These are phyloP conservation scores for Turritis glabra DNA, from an alignment of 345 rosid genomes.

Conservation along the genomic window DNA sequence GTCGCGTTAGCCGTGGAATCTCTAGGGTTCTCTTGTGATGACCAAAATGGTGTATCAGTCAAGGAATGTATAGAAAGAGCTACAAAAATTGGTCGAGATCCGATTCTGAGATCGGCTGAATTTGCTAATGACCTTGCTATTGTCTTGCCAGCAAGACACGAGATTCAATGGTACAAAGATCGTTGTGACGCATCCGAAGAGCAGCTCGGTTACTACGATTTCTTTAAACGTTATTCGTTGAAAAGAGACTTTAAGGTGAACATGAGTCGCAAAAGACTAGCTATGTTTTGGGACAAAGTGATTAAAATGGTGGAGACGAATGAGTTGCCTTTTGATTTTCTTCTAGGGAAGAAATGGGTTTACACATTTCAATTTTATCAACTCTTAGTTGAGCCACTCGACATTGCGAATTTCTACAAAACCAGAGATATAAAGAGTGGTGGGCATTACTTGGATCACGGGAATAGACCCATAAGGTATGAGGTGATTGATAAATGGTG, in stretches of 20 bases:
- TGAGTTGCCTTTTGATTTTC: constrained; percentile 68
- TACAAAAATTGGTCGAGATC: constrained; percentile 47
- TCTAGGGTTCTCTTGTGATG: constrained; percentile 50
- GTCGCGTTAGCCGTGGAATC: constrained; percentile 67
- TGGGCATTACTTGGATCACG: constrained; percentile 53
- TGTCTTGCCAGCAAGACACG: constrained; percentile 50
- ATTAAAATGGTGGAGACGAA: constrained; percentile 63
- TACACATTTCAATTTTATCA: constrained; percentile 61
- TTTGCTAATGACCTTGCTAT: constrained; percentile 53
- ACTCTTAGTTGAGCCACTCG: constrained; percentile 78
- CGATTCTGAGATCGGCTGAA: constrained; percentile 50
- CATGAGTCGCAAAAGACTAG: constrained; percentile 65
- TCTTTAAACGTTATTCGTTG: constrained; percentile 55
- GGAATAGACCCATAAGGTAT: constrained; percentile 71
- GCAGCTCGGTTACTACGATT: constrained; percentile 71
- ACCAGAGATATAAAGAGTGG: constrained; percentile 36
- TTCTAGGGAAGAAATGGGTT: constrained; percentile 57
- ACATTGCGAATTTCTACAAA: constrained; percentile 67
- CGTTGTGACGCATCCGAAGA: constrained; percentile 52
- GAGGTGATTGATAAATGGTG: constrained; percentile 70
- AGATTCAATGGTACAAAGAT: constrained; percentile 66
- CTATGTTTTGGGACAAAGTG: constrained; percentile 63
- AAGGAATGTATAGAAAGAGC: constrained; percentile 53
- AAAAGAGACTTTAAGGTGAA: constrained; percentile 55
- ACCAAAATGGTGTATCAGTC: constrained; percentile 34